phyloP scores from a whole-genome alignment of 2,329 filamentous ascomycete species.

The Tolypocladium cylindrosporum region DNA sequence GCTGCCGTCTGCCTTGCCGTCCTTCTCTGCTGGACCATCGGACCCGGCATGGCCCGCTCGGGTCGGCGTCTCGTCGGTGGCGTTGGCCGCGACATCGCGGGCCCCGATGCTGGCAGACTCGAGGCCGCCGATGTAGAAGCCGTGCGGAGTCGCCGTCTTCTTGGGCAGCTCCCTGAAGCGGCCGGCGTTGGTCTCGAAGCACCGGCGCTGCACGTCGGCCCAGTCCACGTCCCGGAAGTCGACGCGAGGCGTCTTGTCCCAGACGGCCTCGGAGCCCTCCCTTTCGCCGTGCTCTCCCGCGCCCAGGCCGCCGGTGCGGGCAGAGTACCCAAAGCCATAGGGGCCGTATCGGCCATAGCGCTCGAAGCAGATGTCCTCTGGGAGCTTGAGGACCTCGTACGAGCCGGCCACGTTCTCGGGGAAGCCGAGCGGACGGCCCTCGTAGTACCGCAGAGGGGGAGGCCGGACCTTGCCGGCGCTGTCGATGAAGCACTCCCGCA shows the following conservation, averaged over 20 bases:
- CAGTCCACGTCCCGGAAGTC: conserved; percentile 72
- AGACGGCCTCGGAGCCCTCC: conserved; percentile 71
- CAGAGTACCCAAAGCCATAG: conserved; percentile 82
- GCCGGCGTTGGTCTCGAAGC: conserved; percentile 57
- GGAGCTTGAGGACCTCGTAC: conserved; percentile 67
- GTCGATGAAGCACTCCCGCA: conserved; percentile 74
- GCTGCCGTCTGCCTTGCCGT: conserved; percentile 1
- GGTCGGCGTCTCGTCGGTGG: not conserved
- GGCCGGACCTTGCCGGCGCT: conserved; percentile 51
- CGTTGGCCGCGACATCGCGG: not conserved
- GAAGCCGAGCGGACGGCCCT: conserved; percentile 73
- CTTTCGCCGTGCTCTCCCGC: conserved; percentile 77
- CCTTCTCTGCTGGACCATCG: not conserved
- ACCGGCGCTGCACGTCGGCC: conserved; percentile 68
- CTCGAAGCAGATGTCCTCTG: conserved; percentile 87
- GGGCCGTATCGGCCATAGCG: conserved; percentile 79
- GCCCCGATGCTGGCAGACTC: not conserved
- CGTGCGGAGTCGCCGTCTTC: conserved; percentile 30
- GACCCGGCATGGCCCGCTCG: too few species aligned
- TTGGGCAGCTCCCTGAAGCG: conserved; percentile 50
- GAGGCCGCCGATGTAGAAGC: conserved; percentile 34
- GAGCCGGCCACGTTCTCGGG: conserved; percentile 82
- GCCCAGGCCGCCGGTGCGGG: conserved; percentile 67
- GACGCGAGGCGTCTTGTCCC: conserved; percentile 60
- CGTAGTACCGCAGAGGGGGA: conserved; percentile 62